Evolutionary conservation across 495 filamentous ascomycete genomes (phyloP), one percentile per base, ranked within the genome.

Genomic region (Chlorociboria aeruginascens): DNA sequence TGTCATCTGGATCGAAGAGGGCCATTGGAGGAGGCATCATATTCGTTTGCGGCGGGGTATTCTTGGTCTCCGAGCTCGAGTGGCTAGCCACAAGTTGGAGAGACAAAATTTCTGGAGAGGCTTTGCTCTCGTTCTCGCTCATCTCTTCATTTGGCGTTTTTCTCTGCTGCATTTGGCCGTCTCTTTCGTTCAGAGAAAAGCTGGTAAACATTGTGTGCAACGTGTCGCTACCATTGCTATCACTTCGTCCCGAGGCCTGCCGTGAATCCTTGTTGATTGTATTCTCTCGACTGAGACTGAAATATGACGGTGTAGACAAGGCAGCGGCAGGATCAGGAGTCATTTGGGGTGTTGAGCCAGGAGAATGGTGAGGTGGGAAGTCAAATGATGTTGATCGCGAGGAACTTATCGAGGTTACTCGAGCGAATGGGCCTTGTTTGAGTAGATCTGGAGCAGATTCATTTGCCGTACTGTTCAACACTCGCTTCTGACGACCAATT

Each of bases 351-450:
- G 93, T 97, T 1, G 81, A 78, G 10, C 74, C 71, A 6, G 93
- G 90, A 1, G 92, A 95, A 25, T 82, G 74, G 35, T 68, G 70
- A 10, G 81, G 85, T 43, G 89, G 85, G 33, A 92, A 78, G 60
- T 98, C 92, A 50, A 97, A 88, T 0, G 93, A 97, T 4, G 93
- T 83, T 8, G 92, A 97, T n/a, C 92, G 79, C 30, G 90, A 97
- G 31, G 92, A 97, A 13, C 85, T 77, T 46, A 95, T 77, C 1
- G 93, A 97, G 2, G 81, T 76, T 6, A 85, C 79, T 34, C 89
- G 80, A 44, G 79, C 79, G 65, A 97, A 97, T 7, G 93, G 86
- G 0, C 89, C 88, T 54, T 92, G 83, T 61, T 92, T 95, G 33
- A 97, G 76, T 29, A 96, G 67, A 65, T 98, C 92, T 7, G 89